Base-by-base conservation (phyloP, 805 yeast species). In the Spathaspora passalidarum region DNA sequence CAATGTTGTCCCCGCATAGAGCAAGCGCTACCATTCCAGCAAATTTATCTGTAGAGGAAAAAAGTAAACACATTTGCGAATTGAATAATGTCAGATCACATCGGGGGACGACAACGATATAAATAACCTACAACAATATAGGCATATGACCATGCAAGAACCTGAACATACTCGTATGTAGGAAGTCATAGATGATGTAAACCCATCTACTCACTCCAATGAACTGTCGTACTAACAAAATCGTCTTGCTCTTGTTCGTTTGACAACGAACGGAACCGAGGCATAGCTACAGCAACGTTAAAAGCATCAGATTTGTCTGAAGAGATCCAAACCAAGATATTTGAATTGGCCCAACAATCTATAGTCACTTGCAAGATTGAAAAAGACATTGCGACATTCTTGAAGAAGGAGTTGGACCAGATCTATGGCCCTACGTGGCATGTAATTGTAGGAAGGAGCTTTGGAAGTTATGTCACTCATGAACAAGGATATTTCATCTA, bases 381-480 rank as follows among this genome's bases (percentile, higher is more conserved):
- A 46, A 79, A 79, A 52, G 92, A 86, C 44, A 69, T 85, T 32
- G 91, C 94, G 13, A 75, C 82, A 0, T 69, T 65, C 45, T 63
- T 86, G 49, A 87, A 86, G 67, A 82, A 83, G 54, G 83, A 76
- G 51, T 62, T 86, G 62, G 94, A 86, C 59, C 73, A 75, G 40
- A 62, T 72, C 39, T 78, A 73, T 48, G 92, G 91, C 0, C 76
- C 81, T 22, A 79, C 88, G 34, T 87, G 94, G 95, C 92, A 87
- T 60, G 88, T 84, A 2, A 76, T 87, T 42, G 90, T 85, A 44
- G 95, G 94, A 9, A 83, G 80, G 61, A 82, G 82, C 55, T 87
- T 86, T 63, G 92, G 94, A 3, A 78, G 86, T 41, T 85, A 82
- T 59, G 89, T 87, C 16, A 83, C 91, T 10, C 94, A 87, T 58